Evolutionary conservation across 1,284 basidiomycete species (phyloP), one percentile per base, ranked within the genome.

Genomic region (Puccinia horiana): DNA sequence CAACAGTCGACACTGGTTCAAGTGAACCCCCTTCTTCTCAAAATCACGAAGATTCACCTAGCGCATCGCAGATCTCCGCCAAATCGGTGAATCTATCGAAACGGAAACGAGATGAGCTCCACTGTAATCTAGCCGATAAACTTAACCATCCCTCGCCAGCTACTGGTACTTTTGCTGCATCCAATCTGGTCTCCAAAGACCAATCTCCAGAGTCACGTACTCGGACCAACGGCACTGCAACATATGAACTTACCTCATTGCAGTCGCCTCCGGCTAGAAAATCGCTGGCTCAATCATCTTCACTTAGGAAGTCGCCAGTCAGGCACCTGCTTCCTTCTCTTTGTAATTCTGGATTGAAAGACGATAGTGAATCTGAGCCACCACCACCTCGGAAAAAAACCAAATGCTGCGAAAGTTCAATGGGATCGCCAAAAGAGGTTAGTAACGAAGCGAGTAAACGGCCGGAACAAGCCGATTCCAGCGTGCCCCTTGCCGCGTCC

Each of bases 381-480:
- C 23, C 29, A 40, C 70, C 70, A 16, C 70, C 70, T 73, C 70
- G 70, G 12, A 73, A 73, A 54, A 73, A 73, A 54, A 29, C 52
- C 44, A 52, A 56, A 54, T 37, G 47, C 70, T 18, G 26, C 52
- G 47, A 54, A 52, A 26, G 20, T 16, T 73, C 65, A 47, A 35
- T 29, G 44, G 9, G 2, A 44, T 2, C 26, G 16, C 69, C 69
- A 16, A 72, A 47, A 9, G 47, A 47, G 9, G 18, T 32, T 35
- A 47, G 23, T 29, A 37, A 72, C 42, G 69, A 70, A 49, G 67
- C 37, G 44, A 42, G 44, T 32, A 49, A 32, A 26, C 29, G 12
- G 29, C 32, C 69, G 11, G 20, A 52, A 44, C 3, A 14, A 26
- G 44, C 29, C 14, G 11, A 2, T 47, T 35, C 49, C 9, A 54